Base-by-base conservation (phyloP, 768 basidiomycete genomes). In the Boletus barrowsii region DNA sequence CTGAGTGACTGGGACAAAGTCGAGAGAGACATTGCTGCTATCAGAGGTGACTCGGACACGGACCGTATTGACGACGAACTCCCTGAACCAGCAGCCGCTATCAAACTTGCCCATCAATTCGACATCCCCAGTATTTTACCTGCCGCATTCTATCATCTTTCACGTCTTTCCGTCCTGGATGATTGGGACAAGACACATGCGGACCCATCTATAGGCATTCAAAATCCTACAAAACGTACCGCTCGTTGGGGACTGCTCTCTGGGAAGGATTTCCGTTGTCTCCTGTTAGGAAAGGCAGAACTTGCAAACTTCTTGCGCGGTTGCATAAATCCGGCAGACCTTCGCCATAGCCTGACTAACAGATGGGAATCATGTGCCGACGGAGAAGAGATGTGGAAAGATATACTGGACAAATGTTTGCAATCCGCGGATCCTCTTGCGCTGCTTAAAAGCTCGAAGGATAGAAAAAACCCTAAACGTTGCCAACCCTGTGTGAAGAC, bases 141-240 rank as follows among this genome's bases (percentile, higher is more conserved):
- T 0, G 79, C 79, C 57, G 74, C 76, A 0, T 80, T 73, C 60
- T 81, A 82, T 63, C 77, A 77, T 62, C 66, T 80, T 37, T 76
- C 78, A 1, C 58, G 58, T 18, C 42, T 65, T 22, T 53, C 56
- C 4, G 53, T 58, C 33, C 30, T 41, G 14, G 61, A 65, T 11
- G 63, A 64, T 22, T 59, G 57, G 65, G 54, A 66, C 3, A 37
- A 52, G 53, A 29, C 30, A 17, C 44, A 46, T 5, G 39, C 55
- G 10, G 51, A 47, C 3, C 7, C 36, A 2, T 5, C 56, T 39
- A 36, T 49, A 42, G 15, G 5, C 30, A 17, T n/a, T 24, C 43
- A 1, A 18, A 54, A 29, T 33, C 17, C 15, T 5, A 49, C 18
- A 15, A 37, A 39, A 15, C 67, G 62, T 32, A 62, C 62, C 8